A percentile compares a stretch with the other conserved stretches of the same genome.
Conservation (phyloP, 164 flowering plant genomes). For the Magnolia kwangsiensis region DNA sequence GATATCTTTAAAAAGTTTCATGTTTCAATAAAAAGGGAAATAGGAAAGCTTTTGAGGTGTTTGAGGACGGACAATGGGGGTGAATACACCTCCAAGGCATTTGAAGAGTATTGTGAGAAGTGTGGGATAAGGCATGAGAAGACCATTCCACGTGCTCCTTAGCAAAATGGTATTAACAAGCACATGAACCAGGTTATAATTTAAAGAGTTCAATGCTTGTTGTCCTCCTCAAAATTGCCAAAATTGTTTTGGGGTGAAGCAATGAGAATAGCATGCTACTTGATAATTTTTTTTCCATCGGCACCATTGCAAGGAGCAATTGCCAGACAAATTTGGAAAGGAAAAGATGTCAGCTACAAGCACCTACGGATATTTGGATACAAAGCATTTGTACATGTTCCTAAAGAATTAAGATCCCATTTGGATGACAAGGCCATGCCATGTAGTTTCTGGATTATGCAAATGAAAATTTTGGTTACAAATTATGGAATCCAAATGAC, state of each 20-base stretch:
- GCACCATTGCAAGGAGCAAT: not conserved
- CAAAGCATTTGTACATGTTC: not conserved
- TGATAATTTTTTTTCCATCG: slow-evolving; percentile 2
- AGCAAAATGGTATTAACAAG: not conserved
- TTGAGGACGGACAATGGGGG: slow-evolving; percentile 5
- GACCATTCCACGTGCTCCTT: not conserved
- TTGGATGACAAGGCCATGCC: not conserved
- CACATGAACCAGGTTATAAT: not conserved
- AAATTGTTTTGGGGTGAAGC: not conserved
- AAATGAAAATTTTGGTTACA: not conserved
- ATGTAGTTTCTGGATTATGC: not conserved
- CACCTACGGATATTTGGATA: not conserved
- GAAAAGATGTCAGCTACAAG: not conserved
- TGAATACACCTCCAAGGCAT: not conserved
- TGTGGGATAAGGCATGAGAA: too few relatives aligned
- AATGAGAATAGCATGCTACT: not conserved
- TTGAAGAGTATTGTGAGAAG: not conserved
- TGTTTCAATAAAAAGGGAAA: not conserved
- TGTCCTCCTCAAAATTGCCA: not conserved
- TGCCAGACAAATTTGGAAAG: not conserved
- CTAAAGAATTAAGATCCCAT: not conserved
- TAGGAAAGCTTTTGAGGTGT: not conserved
- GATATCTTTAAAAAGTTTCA: not conserved
- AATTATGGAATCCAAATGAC: not conserved
- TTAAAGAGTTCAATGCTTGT: not conserved